phyloP scores from a whole-genome alignment of 495 filamentous ascomycete genomes.

The Margaritispora aquatica region DNA sequence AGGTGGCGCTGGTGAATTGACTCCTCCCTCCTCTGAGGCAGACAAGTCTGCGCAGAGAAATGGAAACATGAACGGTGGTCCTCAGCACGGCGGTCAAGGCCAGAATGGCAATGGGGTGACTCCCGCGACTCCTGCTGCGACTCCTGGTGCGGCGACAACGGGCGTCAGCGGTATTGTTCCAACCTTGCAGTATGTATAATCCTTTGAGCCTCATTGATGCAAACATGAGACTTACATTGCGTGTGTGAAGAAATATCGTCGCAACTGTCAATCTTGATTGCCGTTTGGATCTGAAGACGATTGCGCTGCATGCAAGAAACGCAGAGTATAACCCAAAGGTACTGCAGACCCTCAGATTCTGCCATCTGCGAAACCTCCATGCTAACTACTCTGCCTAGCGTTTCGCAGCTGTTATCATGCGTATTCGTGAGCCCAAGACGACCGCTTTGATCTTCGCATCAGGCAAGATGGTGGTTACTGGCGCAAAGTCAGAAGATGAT shows the following conservation, averaged over 20 bases:
- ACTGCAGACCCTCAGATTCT: conserved; percentile 39
- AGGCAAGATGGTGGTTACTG: conserved; percentile 99
- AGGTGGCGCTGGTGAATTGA: conserved; percentile 71
- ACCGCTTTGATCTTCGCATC: conserved; percentile 97
- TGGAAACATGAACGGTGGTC: conserved; percentile 44
- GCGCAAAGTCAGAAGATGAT: conserved; percentile 97
- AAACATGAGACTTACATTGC: conserved; percentile 54
- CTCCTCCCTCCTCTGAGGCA: conserved; percentile 62
- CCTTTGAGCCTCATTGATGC: conserved; percentile 24
- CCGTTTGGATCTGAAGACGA: conserved; percentile 97
- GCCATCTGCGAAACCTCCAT: conserved; percentile 15
- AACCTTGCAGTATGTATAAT: conserved; percentile 92
- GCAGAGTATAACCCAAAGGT: conserved; percentile 98
- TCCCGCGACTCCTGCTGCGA: conserved; percentile 93
- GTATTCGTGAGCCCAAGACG: conserved; percentile 98
- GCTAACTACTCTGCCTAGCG: conserved; percentile 55
- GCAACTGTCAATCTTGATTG: conserved; percentile 99
- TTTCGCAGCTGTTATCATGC: conserved; percentile 99
- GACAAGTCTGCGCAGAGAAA: conserved; percentile 41
- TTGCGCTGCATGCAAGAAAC: conserved; percentile 95
- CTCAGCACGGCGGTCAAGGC: conserved; percentile 57
- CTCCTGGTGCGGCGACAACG: conserved; percentile 65
- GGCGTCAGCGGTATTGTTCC: conserved; percentile 90
- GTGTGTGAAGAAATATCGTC: conserved; percentile 95
- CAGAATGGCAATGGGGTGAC: conserved; percentile 72